Base-by-base conservation (phyloP, 768 basidiomycete genomes). In the Daedaleopsis sinensis region DNA sequence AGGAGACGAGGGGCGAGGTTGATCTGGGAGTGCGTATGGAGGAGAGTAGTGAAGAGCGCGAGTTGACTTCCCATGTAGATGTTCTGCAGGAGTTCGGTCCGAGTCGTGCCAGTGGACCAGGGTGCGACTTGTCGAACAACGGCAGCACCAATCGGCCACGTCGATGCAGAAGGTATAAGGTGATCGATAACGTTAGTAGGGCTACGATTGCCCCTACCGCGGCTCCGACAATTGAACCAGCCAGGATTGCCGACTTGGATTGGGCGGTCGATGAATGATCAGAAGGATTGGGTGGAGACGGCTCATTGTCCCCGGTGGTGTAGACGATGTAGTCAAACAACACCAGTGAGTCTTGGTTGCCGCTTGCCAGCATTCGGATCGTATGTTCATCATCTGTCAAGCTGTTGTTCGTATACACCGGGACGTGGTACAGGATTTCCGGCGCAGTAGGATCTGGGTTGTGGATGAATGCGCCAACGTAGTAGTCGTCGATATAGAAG, bases 401-500 rank as follows among this genome's bases (percentile, higher is more conserved):
- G 15, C 24, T 39, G 27, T 35, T 56, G 38, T 42, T 56, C 23
- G 35, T 47, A 46, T 49, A 61, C 5, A 61, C 47, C 3, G 37
- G 23, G 11, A 56, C 48, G 18, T 51, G 55, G 54, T 55, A 56
- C 10, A 21, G 5, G 21, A 53, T 24, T 6, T 16, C 15, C 10
- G 21, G 27, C 13, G 52, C 7, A n/a, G n/a, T 6, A n/a, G 16
- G 23, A 5, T 39, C 19, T 12, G 52, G 54, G 43, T 1, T 11
- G 53, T 61, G 61, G 8, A 37, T 19, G 54, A 52, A 61, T 16
- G 43, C 21, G 19, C 53, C 56, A 1, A 49, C 57, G 8, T 5
- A 18, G 13, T 21, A 18, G 21, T 58, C 59, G 36, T 66, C 65
- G n/a, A 66, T 35, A 16, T 48, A 19, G 59, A 66, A 63, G 35